These are phyloP conservation scores for Iris pallida DNA, from an alignment of 116 monocot genomes.

Conservation along the genomic window DNA sequence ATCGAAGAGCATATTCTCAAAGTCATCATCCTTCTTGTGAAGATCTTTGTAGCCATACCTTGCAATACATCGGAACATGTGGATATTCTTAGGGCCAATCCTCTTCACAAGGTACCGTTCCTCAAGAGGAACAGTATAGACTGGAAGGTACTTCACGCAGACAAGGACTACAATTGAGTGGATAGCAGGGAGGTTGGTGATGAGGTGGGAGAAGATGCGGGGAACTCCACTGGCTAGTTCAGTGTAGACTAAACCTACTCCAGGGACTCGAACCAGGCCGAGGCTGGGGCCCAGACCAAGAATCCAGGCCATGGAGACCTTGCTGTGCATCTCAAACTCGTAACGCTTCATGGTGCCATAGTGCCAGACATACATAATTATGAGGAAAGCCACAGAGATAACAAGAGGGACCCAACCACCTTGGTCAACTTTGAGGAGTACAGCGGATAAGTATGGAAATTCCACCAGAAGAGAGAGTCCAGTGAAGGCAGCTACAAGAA, in stretches of 20 bases:
- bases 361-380: constrained; percentile 89
- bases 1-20: constrained; percentile 82
- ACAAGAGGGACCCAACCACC: constrained; percentile 93
- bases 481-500: constrained; percentile 58
- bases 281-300: constrained; percentile 88
- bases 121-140: constrained; percentile 66
- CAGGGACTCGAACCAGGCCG: constrained; percentile 85
- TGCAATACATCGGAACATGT: constrained; percentile 82
- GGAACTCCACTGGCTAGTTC: constrained; percentile 87
- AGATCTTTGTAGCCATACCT: constrained; percentile 85
- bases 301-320: constrained; percentile 90
- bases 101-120: constrained; percentile 73
- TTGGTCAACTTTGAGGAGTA: constrained; percentile 76
- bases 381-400: constrained; percentile 55
- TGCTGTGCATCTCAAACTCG: constrained; percentile 83
- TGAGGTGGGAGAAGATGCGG: constrained; percentile 85
- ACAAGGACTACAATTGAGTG: constrained; percentile 71
- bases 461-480: constrained; percentile 67
- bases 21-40: constrained; percentile 77
- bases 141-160: constrained; percentile 81
- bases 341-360: constrained; percentile 77
- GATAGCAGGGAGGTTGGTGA: constrained; percentile 92
- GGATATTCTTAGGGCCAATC: constrained; percentile 82
- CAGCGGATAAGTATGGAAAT: constrained; percentile 63
- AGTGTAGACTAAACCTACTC: constrained; percentile 86